phyloP scores from a whole-genome alignment of 768 basidiomycete species.

The Albatrellus ellisii region DNA sequence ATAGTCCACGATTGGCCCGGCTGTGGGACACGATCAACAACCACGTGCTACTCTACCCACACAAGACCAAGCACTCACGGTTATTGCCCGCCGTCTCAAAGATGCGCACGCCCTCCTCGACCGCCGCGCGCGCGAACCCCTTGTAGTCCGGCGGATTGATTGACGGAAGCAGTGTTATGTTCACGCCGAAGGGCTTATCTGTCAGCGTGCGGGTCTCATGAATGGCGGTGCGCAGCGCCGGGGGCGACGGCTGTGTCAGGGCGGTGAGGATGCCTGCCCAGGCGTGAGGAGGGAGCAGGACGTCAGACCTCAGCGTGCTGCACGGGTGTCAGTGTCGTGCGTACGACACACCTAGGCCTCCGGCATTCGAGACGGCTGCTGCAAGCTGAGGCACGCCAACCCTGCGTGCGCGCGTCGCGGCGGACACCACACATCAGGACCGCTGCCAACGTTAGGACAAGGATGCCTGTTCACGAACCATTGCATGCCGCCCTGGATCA shows the following conservation, averaged over 20 bases:
- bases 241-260: conserved; percentile 77
- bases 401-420: conserved; percentile 28
- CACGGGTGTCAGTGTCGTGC: background rate
- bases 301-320: too few relatives aligned
- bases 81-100: conserved; percentile 93
- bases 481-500: conserved; percentile 88
- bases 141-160: conserved; percentile 89
- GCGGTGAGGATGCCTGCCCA: conserved; percentile 69
- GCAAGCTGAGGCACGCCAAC: conserved; percentile 67
- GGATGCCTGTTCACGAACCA: too few relatives aligned
- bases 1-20: conserved; percentile 63
- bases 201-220: conserved; percentile 61
- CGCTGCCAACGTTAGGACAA: too few relatives aligned
- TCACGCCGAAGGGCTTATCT: conserved; percentile 71
- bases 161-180: conserved; percentile 75
- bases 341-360: conserved; percentile 49
- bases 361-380: conserved; percentile 72
- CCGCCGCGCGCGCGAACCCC: conserved; percentile 67
- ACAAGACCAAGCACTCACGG: conserved; percentile 35
- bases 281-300: background rate
- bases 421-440: background rate
- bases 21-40: conserved; percentile 23
- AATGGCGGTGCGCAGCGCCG: conserved; percentile 69
- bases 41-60: background rate
- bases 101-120: conserved; percentile 78